phyloP scores from a whole-genome alignment of 371 early-diverging fungal genomes.

The Zychaea mexicana region DNA sequence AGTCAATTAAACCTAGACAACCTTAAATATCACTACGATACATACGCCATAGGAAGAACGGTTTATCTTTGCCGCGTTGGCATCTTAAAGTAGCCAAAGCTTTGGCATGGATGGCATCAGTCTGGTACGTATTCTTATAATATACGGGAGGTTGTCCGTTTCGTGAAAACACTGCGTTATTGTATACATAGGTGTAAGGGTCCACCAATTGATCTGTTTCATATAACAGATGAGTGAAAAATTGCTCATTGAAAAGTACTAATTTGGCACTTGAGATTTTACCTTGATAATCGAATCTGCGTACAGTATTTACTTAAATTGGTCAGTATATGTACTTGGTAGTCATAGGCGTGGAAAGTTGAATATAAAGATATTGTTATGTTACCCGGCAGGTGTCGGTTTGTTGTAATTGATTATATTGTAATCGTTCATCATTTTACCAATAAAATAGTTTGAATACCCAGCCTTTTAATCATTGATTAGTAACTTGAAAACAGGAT shows the following conservation, averaged over 20 bases:
- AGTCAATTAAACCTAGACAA: too few species aligned
- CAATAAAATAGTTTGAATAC: conserved; percentile 65
- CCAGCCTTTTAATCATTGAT: conserved; percentile 37
- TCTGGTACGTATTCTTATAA: conserved; percentile 56
- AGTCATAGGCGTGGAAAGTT: too few species aligned
- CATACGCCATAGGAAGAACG: conserved; percentile 56
- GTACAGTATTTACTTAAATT: background rate
- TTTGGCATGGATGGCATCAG: conserved; percentile 64
- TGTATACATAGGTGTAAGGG: conserved; percentile 62
- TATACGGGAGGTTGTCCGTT: conserved; percentile 54
- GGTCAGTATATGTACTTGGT: too few species aligned
- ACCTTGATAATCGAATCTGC: conserved; percentile 24
- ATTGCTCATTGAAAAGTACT: background rate
- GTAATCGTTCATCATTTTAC: conserved; percentile 67
- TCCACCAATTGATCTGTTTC: conserved; percentile 57
- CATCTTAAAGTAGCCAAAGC: conserved; percentile 48
- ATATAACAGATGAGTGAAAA: background rate
- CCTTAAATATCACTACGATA: too few species aligned
- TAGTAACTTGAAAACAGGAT: background rate
- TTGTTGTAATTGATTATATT: conserved; percentile 35
- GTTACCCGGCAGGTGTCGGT: conserved; percentile 37
- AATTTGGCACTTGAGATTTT: background rate
- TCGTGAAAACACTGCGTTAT: conserved; percentile 56
- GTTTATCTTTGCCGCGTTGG: conserved; percentile 43
- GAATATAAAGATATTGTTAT: too few species aligned